Base-by-base conservation (phyloP, 805 yeast genomes). In the Zygoascus biomembranicola region DNA sequence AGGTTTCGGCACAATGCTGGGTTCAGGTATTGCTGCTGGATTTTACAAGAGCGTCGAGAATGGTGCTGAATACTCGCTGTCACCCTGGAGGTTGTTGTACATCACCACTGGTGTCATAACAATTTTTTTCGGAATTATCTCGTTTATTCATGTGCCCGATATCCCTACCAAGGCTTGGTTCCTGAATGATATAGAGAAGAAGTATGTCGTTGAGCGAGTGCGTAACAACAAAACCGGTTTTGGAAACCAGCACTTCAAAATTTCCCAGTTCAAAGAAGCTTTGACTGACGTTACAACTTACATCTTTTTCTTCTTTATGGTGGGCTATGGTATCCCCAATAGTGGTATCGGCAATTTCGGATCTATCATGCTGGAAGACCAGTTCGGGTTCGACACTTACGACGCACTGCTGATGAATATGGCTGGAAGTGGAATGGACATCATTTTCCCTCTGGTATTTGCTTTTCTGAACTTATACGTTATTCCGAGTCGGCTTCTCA, bases 101-200 rank as follows among this genome's bases (percentile, higher is more conserved):
- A 74, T 82, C 35, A 76, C 81, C 49, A 73, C 78, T 52, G 88
- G 86, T 49, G 76, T 80, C 13, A 63, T 78, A 43, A 78, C 86
- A 0, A 67, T 80, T 20, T 26, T 75, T 19, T 55, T 73, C 39
- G 69, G 68, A 2, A 28, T 63, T 13, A 45, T 57, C 10, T 46
- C 59, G 32, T 28, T 53, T 19, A 41, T 67, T 44, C 57, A 52
- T 35, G 50, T 84, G 32, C 86, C 87, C 14, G 82, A 80, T 58
- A 65, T 70, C 32, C 87, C 87, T 48, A 55, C 55, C 16, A 65
- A 66, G 26, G 80, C 81, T 2, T 73, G 77, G 73, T 73, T 74
- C 52, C 66, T 75, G 55, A 68, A 66, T 13, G 75, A 73, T 26
- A 70, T 72, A 52, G 85, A 78, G 62, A 73, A 70, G 55, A 61